These are phyloP conservation scores for Suhomyces panamericanus DNA, from an alignment of 1,139 yeast genomes.

Conservation along the genomic window DNA sequence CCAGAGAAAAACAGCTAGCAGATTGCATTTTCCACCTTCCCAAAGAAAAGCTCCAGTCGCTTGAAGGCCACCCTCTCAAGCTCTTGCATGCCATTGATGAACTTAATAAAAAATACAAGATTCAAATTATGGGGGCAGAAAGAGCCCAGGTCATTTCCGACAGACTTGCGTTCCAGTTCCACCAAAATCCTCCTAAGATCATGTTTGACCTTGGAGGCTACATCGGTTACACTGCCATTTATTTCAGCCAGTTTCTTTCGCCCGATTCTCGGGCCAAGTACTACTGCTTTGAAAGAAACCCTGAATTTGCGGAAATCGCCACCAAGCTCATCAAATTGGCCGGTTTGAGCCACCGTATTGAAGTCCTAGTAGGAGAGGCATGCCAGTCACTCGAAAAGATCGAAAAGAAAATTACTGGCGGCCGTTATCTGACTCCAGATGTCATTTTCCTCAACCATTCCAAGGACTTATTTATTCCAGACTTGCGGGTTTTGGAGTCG, in stretches of 20 bases:
- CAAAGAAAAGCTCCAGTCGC: constrained; percentile 18
- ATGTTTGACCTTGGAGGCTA: constrained; percentile 48
- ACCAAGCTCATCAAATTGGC: constrained; percentile 35
- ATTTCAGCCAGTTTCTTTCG: constrained; percentile 31
- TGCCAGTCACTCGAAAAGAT: constrained; percentile 30
- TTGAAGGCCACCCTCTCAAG: constrained; percentile 31
- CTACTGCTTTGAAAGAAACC: constrained; percentile 39
- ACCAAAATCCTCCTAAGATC: constrained; percentile 28
- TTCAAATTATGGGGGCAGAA: constrained; percentile 35
- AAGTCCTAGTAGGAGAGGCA: constrained; percentile 41
- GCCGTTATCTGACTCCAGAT: constrained; percentile 25
- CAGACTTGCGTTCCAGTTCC: constrained; percentile 18
- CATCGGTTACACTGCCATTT: constrained; percentile 46
- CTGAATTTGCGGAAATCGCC: constrained; percentile 37
- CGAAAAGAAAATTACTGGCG: constrained; percentile 18
- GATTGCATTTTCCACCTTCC: constrained; percentile 27
- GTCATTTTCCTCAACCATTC: constrained; percentile 46
- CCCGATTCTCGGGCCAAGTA: constrained; percentile 25
- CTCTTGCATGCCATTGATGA: constrained; percentile 36
- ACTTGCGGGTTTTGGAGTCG: constrained; percentile 44
- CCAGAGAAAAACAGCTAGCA: constrained; percentile 25
- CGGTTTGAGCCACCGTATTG: constrained; percentile 34
- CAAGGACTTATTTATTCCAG: constrained; percentile 42
- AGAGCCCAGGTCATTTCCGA: constrained; percentile 35
- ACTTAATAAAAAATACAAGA: constrained; percentile 15